Conservation (phyloP, 1,139 yeast species). For the Yamadazyma epiphylla region DNA sequence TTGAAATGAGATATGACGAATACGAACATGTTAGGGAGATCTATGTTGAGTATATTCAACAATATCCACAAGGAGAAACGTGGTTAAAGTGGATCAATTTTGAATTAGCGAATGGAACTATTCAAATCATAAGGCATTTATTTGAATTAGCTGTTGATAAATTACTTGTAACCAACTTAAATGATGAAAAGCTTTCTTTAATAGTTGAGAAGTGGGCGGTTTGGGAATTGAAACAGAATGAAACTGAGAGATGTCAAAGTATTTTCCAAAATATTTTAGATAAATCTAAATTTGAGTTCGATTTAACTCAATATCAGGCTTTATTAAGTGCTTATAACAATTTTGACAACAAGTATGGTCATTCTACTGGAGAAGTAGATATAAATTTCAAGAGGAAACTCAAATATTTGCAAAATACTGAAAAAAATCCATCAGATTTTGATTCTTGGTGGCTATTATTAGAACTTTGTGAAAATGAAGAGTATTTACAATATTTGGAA, state of each 20-base stretch:
- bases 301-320: conserved; percentile 32
- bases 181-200: conserved; percentile 21
- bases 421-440: conserved; percentile 51
- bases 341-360: conserved; percentile 67
- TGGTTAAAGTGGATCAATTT: conserved; percentile 56
- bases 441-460: conserved; percentile 82
- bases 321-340: conserved; percentile 49
- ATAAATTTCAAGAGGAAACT: conserved; percentile 51
- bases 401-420: conserved; percentile 49
- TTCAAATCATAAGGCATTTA: conserved; percentile 47
- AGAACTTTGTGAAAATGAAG: conserved; percentile 30
- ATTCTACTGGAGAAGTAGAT: conserved; percentile 46
- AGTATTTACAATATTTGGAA: conserved; percentile 36
- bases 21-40: conserved; percentile 54
- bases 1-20: conserved; percentile 69
- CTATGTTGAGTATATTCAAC: conserved; percentile 52
- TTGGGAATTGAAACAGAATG: conserved; percentile 67
- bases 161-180: conserved; percentile 22
- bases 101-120: conserved; percentile 17
- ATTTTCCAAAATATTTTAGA: conserved; percentile 54
- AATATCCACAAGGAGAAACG: conserved; percentile 49
- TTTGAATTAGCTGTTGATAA: conserved; percentile 67
- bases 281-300: conserved; percentile 27
- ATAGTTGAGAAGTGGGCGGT: conserved; percentile 52
- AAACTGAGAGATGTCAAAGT: conserved; percentile 62